Conservation (phyloP, 805 yeast species). For the Metschnikowia dekortorum region DNA sequence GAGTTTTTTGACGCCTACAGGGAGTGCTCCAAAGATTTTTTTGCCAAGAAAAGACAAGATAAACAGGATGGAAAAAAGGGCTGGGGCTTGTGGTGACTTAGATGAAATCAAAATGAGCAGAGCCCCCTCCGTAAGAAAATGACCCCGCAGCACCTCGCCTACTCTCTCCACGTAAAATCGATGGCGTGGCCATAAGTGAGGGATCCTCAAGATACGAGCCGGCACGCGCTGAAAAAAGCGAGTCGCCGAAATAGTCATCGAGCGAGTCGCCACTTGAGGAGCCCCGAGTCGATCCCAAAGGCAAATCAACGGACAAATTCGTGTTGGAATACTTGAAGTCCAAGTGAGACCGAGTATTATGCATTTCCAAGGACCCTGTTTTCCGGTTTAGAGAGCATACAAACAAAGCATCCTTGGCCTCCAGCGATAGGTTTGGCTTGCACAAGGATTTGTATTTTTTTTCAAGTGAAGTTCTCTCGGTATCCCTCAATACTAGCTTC, state of each 20-base stretch:
- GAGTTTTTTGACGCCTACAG: conserved; percentile 90
- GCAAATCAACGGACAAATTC: background rate
- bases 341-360: conserved; percentile 27
- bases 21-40: conserved; percentile 58
- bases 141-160: conserved; percentile 2
- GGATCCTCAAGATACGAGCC: conserved; percentile 5
- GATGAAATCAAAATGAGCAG: background rate
- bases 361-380: conserved; percentile 31
- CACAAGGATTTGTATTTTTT: conserved; percentile 6
- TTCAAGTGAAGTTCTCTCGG: conserved; percentile 1
- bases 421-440: background rate
- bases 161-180: background rate
- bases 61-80: conserved; percentile 36
- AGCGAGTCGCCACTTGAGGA: background rate
- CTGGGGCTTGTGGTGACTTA: conserved; percentile 39
- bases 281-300: background rate
- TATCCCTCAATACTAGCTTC: conserved; percentile 2
- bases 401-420: conserved; percentile 14
- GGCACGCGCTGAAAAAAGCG: background rate
- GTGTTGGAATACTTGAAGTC: conserved; percentile 16
- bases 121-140: conserved; percentile 1
- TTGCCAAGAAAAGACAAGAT: conserved; percentile 35
- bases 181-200: conserved; percentile 5
- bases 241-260: background rate
- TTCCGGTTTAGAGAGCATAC: conserved; percentile 36